Percentiles rank a stretch among this genome's conserved stretches.
Evolutionary conservation across 352 stramenopile genomes (phyloP).

Genomic region (Pythium sp.): DNA sequence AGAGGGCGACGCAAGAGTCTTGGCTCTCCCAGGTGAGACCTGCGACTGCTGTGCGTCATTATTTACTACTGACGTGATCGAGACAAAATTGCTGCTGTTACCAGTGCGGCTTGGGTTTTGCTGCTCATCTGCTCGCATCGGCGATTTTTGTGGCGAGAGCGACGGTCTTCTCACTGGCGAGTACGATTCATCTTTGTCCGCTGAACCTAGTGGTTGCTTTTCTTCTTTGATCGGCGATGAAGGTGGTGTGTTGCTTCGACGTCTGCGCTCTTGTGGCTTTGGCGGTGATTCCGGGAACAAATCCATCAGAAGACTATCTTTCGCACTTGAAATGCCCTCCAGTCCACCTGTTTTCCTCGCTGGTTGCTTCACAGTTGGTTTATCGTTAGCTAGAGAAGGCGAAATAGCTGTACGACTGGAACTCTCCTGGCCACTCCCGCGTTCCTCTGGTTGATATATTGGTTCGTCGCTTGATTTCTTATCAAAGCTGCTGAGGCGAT

Average conservation of each 20-base stretch:
- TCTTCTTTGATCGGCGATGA: constrained; percentile 27
- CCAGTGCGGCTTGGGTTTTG: constrained; percentile 6
- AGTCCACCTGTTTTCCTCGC: neutral
- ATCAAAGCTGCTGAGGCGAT: neutral
- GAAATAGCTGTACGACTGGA: neutral
- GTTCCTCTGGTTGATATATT: neutral
- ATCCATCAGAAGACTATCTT: constrained; percentile 56
- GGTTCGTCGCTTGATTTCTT: neutral
- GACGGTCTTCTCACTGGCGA: constrained; percentile 6
- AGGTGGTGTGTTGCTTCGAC: constrained; percentile 12
- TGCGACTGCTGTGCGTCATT: constrained; percentile 17
- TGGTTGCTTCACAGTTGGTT: neutral
- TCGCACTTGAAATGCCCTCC: constrained; percentile 28
- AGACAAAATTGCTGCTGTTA: constrained; percentile 10
- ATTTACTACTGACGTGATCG: neutral
- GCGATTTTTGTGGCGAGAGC: constrained; percentile 11
- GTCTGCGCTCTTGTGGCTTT: constrained; percentile 19
- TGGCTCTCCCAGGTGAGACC: constrained; percentile 32
- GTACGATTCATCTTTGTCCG: constrained; percentile 10
- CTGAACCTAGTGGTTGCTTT: constrained; percentile 1
- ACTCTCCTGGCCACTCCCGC: neutral
- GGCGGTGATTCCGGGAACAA: constrained; percentile 41
- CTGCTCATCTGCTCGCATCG: neutral
- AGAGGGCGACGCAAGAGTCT: constrained; percentile 38
- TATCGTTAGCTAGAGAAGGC: neutral